phyloP scores from a whole-genome alignment of 2,329 filamentous ascomycete species.

The Penicillium glabrum region DNA sequence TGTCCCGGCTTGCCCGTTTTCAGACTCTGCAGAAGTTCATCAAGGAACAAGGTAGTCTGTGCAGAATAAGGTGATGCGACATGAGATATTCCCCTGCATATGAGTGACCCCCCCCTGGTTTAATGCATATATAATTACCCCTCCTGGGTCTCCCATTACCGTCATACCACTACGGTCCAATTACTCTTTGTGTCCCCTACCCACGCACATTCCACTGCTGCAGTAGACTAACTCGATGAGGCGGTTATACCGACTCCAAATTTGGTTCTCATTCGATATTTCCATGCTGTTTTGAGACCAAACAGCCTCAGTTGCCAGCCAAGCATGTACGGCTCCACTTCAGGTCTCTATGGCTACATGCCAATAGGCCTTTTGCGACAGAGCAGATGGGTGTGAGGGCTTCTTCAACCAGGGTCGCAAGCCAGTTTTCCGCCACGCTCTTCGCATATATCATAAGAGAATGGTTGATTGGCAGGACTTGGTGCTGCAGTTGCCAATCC shows the following conservation, averaged over 20 bases:
- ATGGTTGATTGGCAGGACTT: neutral
- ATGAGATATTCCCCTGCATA: neutral
- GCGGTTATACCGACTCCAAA: too few relatives aligned
- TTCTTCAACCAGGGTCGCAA: neutral
- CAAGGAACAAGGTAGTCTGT: neutral
- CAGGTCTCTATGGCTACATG: neutral
- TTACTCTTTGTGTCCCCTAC: too few relatives aligned
- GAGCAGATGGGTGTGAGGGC: neutral
- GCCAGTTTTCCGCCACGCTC: slow-evolving; percentile 1
- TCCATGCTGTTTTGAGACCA: neutral
- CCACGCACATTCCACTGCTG: too few relatives aligned
- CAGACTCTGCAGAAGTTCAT: slow-evolving; percentile 1
- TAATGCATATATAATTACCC: neutral
- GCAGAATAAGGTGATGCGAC: neutral
- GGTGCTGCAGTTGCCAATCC: too few relatives aligned
- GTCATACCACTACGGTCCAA: neutral
- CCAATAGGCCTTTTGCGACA: slow-evolving; percentile 2
- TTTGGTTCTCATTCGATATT: too few relatives aligned
- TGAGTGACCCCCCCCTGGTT: too few relatives aligned
- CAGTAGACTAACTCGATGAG: too few relatives aligned
- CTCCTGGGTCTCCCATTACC: neutral
- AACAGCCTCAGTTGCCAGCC: neutral
- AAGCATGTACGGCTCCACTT: slow-evolving; percentile 6
- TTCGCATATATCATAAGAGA: slow-evolving; percentile 4
- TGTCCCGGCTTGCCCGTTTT: neutral